A percentile compares a stretch with the other conserved stretches of the same genome.
Conservation (phyloP, 495 filamentous ascomycete species). For the Achaetomiella virescens region DNA sequence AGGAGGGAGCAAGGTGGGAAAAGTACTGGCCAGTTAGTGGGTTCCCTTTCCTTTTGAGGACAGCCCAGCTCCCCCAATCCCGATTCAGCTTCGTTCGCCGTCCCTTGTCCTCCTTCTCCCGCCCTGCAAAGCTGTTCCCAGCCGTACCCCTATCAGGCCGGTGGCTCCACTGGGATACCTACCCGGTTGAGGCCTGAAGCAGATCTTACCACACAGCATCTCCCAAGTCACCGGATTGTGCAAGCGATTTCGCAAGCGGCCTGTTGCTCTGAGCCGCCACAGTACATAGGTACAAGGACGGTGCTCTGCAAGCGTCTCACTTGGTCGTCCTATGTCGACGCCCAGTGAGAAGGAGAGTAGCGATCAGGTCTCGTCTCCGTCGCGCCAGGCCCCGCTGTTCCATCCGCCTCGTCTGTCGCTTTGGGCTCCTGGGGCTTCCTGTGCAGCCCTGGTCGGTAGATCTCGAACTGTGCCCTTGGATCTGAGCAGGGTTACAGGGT, state of each 20-base stretch:
- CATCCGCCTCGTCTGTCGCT: too few relatives aligned
- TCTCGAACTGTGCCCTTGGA: slow-evolving; percentile 12
- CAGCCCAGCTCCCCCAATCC: slow-evolving; percentile 11
- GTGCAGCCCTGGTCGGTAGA: slow-evolving; percentile 9
- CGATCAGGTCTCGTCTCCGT: too few relatives aligned
- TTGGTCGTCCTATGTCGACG: too few relatives aligned
- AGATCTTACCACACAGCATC: slow-evolving; percentile 23
- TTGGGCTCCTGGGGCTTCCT: too few relatives aligned
- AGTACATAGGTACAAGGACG: neutral
- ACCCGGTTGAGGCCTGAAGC: slow-evolving; percentile 29
- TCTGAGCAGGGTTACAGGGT: slow-evolving; percentile 18
- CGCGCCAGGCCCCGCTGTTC: too few relatives aligned
- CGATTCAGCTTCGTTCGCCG: slow-evolving; percentile 9
- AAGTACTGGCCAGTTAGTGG: slow-evolving; percentile 15
- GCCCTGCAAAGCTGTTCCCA: slow-evolving; percentile 10
- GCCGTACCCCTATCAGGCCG: slow-evolving; percentile 6
- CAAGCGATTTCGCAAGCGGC: slow-evolving; percentile 19
- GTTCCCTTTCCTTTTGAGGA: slow-evolving; percentile 3
- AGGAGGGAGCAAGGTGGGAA: slow-evolving; percentile 5
- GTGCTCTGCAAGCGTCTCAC: too few relatives aligned
- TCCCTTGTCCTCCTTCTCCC: slow-evolving; percentile 3
- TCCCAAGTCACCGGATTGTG: slow-evolving; percentile 23
- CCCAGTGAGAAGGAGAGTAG: too few relatives aligned
- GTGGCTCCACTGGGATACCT: slow-evolving; percentile 20
- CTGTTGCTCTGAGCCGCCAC: neutral